Conservation (phyloP, 305 asterid species). For the Ilex paraguariensis region DNA sequence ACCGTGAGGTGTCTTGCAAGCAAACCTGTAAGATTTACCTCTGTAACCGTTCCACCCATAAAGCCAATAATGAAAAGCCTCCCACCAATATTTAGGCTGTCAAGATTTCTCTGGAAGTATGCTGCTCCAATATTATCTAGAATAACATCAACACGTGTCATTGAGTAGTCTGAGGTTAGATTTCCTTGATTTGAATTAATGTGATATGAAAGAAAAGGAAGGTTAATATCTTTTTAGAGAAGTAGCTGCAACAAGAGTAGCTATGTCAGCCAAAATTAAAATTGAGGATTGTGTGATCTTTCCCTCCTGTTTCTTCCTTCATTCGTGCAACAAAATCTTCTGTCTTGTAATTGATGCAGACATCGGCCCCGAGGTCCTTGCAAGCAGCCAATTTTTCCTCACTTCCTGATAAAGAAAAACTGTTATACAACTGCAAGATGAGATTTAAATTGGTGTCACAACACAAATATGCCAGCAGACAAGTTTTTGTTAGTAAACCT, state of each 20-base stretch:
- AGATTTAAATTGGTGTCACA: constrained; percentile 1
- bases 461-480: not conserved
- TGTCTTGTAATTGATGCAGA: constrained; percentile 89
- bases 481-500: constrained; percentile 34
- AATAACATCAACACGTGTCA: constrained; percentile 85
- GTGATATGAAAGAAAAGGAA: too few species aligned
- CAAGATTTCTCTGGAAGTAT: constrained; percentile 69
- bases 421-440: not conserved
- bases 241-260: too few species aligned
- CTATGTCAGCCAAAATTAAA: not conserved
- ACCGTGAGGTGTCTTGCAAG: constrained; percentile 73
- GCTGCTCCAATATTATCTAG: constrained; percentile 77
- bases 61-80: constrained; percentile 94
- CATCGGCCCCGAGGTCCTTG: constrained; percentile 92
- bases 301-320: constrained; percentile 93
- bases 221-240: too few species aligned
- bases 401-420: constrained; percentile 48
- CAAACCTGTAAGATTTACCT: constrained; percentile 56
- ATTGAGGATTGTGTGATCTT: constrained; percentile 33
- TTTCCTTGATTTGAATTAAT: too few species aligned
- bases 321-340: constrained; percentile 87
- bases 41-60: constrained; percentile 73
- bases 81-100: constrained; percentile 64
- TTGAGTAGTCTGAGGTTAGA: not conserved
- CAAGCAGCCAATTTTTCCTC: constrained; percentile 88